phyloP scores from a whole-genome alignment of 2,329 filamentous ascomycete species.

The Fusarium illudens region DNA sequence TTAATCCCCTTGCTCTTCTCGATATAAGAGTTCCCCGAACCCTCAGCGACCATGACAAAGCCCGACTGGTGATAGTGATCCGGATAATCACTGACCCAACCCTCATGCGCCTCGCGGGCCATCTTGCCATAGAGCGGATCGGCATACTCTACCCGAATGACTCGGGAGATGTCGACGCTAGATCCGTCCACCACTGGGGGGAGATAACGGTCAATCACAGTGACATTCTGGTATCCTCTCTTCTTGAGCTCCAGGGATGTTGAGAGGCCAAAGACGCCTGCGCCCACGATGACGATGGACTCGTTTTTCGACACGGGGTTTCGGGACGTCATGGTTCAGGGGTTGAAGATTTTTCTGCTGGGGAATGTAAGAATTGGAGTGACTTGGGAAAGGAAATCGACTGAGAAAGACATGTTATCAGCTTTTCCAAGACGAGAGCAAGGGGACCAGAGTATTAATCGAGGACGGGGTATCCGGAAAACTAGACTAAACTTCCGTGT shows the following conservation, averaged over 20 bases:
- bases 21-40: slow-evolving; percentile 33
- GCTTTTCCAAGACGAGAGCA: not conserved
- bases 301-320: slow-evolving; percentile 34
- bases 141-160: slow-evolving; percentile 67
- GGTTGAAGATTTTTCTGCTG: not conserved
- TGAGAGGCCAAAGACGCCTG: slow-evolving; percentile 60
- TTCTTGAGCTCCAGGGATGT: slow-evolving; percentile 56
- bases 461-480: not conserved
- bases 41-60: slow-evolving; percentile 44
- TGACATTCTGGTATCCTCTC: slow-evolving; percentile 55
- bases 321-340: slow-evolving; percentile 24
- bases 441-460: slow-evolving; percentile 9
- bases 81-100: slow-evolving; percentile 41
- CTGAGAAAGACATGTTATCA: not conserved
- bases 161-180: slow-evolving; percentile 53
- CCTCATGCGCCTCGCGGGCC: slow-evolving; percentile 49
- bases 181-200: slow-evolving; percentile 50
- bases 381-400: not conserved
- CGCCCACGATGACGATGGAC: slow-evolving; percentile 52
- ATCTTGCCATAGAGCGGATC: slow-evolving; percentile 68
- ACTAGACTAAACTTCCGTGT: slow-evolving; percentile 17
- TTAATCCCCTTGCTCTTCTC: slow-evolving; percentile 27
- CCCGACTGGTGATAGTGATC: slow-evolving; percentile 45
- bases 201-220: slow-evolving; percentile 54
- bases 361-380: not conserved